Evolutionary conservation across 768 basidiomycete species (phyloP).

Genomic region (Suillus americanus): DNA sequence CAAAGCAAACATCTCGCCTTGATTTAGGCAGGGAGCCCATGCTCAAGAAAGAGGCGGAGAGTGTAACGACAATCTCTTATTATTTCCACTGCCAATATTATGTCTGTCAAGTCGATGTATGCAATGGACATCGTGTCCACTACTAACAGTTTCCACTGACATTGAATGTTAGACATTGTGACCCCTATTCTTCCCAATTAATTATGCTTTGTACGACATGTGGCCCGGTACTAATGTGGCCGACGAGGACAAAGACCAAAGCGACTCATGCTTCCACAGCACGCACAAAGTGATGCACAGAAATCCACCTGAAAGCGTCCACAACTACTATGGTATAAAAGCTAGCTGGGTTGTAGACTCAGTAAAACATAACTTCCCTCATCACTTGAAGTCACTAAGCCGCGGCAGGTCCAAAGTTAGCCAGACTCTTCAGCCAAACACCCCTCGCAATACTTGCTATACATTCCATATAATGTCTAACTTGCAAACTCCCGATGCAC

Average conservation of each 20-base stretch:
- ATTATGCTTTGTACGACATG: constrained; percentile 5
- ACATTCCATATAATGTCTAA: constrained; percentile 15
- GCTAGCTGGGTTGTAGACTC: constrained; percentile 2
- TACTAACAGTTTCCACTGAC: background rate
- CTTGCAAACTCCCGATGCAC: constrained; percentile 34
- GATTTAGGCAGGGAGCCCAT: background rate
- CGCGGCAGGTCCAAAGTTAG: constrained; percentile 14
- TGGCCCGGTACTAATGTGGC: background rate
- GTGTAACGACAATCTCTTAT: background rate
- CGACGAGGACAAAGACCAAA: constrained; percentile 14
- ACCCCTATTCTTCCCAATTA: background rate
- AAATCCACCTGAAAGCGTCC: constrained; percentile 17
- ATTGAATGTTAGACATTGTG: background rate
- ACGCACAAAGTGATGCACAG: constrained; percentile 2
- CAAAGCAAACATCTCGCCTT: constrained; percentile 8
- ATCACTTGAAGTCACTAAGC: background rate
- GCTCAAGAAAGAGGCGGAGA: background rate
- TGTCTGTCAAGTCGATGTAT: background rate
- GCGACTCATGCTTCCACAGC: constrained; percentile 9
- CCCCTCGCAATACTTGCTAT: background rate
- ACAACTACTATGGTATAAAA: constrained; percentile 23
- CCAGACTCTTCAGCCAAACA: background rate
- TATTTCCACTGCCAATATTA: background rate
- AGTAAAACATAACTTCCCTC: background rate
- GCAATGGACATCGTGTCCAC: background rate